These are phyloP conservation scores for Tricholomella constricta DNA, from an alignment of 768 basidiomycete species.

Conservation along the genomic window DNA sequence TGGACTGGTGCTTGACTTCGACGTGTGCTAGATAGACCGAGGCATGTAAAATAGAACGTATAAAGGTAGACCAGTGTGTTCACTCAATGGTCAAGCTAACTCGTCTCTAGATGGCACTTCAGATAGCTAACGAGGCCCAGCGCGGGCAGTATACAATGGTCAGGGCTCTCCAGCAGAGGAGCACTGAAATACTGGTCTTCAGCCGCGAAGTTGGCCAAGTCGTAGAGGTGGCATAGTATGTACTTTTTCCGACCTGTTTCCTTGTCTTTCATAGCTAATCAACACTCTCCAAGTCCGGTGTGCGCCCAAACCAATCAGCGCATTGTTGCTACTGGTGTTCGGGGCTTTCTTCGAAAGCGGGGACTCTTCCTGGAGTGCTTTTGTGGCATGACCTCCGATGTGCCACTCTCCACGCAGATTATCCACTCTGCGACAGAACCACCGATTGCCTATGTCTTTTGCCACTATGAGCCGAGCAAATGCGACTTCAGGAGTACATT, in stretches of 20 bases:
- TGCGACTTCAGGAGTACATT: neutral
- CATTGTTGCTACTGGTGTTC: neutral
- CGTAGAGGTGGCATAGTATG: neutral
- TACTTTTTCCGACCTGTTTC: neutral
- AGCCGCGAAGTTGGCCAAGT: neutral
- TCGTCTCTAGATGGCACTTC: neutral
- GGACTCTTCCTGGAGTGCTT: neutral
- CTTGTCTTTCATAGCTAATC: too few relatives aligned
- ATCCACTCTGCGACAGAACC: neutral
- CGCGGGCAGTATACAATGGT: neutral
- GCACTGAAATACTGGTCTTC: neutral
- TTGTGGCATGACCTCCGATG: neutral
- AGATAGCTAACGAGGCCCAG: neutral
- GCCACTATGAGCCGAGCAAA: neutral
- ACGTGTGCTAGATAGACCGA: too few relatives aligned
- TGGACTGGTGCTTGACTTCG: too few relatives aligned
- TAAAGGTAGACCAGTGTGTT: too few relatives aligned
- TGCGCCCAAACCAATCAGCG: neutral
- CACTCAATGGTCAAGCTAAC: too few relatives aligned
- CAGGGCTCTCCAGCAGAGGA: neutral
- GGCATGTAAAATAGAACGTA: too few relatives aligned
- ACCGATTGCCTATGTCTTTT: neutral
- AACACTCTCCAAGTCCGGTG: too few relatives aligned
- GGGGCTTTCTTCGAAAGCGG: neutral
- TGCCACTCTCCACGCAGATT: neutral